These are phyloP conservation scores for Trametes cingulata DNA, from an alignment of 768 basidiomycete genomes.

Conservation along the genomic window DNA sequence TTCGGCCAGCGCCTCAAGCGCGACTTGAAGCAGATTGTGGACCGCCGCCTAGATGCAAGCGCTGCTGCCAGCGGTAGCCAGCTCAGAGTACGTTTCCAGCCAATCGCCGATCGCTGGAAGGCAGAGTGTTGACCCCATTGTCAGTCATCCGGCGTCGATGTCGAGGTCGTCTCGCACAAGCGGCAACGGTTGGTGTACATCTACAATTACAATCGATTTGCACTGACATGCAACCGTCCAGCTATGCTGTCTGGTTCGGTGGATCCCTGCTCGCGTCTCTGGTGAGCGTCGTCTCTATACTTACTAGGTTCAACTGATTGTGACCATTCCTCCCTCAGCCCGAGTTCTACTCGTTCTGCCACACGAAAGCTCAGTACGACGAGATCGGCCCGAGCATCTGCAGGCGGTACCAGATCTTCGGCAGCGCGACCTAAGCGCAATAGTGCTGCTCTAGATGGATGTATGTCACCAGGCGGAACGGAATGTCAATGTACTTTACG, in stretches of 20 bases:
- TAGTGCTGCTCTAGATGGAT: background rate
- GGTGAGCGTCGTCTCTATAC: slow-evolving; percentile 47
- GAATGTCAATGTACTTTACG: slow-evolving; percentile 20
- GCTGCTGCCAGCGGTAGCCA: slow-evolving; percentile 71
- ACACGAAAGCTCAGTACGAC: slow-evolving; percentile 93
- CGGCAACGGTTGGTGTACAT: slow-evolving; percentile 69
- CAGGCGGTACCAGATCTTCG: slow-evolving; percentile 91
- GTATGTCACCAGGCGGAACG: slow-evolving; percentile 14
- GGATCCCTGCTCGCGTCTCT: slow-evolving; percentile 92
- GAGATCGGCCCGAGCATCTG: slow-evolving; percentile 92
- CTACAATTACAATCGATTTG: background rate
- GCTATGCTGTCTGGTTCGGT: slow-evolving; percentile 97
- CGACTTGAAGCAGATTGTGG: slow-evolving; percentile 92
- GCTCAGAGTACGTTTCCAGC: slow-evolving; percentile 57
- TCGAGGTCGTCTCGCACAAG: slow-evolving; percentile 98
- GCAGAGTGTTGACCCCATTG: background rate
- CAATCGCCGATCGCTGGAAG: background rate
- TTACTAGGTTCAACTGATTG: background rate
- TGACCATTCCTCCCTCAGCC: slow-evolving; percentile 51
- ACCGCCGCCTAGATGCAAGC: slow-evolving; percentile 81
- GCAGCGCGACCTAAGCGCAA: slow-evolving; percentile 67
- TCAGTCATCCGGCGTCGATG: slow-evolving; percentile 94
- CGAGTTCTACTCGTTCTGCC: slow-evolving; percentile 93
- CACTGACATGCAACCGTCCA: slow-evolving; percentile 28
- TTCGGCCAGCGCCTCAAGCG: slow-evolving; percentile 97